Conservation (phyloP, 2,329 filamentous ascomycete genomes). For the Orbilia quercus region DNA sequence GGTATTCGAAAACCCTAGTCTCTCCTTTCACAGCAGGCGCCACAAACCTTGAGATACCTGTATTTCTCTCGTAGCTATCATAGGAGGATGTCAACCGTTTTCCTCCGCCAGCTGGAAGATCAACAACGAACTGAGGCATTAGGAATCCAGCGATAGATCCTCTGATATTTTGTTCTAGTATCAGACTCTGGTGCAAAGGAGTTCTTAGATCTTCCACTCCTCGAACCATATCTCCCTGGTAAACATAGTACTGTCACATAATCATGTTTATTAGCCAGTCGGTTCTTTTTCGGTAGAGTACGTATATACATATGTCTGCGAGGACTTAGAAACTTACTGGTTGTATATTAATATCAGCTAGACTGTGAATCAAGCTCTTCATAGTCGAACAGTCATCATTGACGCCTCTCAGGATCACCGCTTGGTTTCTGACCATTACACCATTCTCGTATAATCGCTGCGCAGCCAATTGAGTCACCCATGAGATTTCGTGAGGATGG, state of each 20-base stretch:
- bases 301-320: no score
- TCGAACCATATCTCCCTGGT: conserved; percentile 73
- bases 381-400: conserved; percentile 71
- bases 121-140: conserved; percentile 73
- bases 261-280: no score
- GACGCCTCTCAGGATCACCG: conserved; percentile 70
- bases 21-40: conserved; percentile 69
- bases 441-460: conserved; percentile 67
- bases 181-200: conserved; percentile 70
- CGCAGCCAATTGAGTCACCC: conserved; percentile 69
- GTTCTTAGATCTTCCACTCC: conserved; percentile 73
- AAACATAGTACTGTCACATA: conserved; percentile 71
- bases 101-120: conserved; percentile 73
- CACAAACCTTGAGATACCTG: conserved; percentile 69
- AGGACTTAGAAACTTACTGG: conserved; percentile 65
- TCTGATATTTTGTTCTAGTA: conserved; percentile 70
- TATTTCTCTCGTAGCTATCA: conserved; percentile 68
- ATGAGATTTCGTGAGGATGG: conserved; percentile 72
- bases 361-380: conserved; percentile 67
- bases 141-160: conserved; percentile 73
- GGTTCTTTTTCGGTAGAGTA: neutral
- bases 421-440: conserved; percentile 72
- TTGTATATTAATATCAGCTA: conserved; percentile 70
- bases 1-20: conserved; percentile 69
- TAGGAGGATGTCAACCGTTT: conserved; percentile 71